These are phyloP conservation scores for Panicum hallii DNA, from an alignment of 202 grass and related monocot species.

Conservation along the genomic window DNA sequence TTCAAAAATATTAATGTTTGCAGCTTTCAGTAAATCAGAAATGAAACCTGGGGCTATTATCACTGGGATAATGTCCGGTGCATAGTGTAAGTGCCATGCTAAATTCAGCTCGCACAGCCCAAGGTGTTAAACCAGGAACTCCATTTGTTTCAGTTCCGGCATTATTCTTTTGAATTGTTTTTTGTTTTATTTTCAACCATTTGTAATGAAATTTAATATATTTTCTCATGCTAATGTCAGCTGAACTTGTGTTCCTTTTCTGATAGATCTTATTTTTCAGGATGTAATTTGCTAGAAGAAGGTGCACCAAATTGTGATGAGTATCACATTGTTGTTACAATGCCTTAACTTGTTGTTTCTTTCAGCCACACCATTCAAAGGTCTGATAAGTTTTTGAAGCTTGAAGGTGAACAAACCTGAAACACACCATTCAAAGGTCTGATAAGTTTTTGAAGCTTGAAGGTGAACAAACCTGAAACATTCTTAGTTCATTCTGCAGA, in stretches of 20 bases:
- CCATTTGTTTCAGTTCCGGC: background rate
- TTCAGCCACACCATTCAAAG: background rate
- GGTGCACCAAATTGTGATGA: background rate
- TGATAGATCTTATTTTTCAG: constrained; percentile 5
- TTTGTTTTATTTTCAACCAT: constrained; percentile 14
- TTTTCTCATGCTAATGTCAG: constrained; percentile 24
- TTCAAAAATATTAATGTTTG: background rate
- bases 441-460: constrained; percentile 20
- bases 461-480: constrained; percentile 29
- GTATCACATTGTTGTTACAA: constrained; percentile 2
- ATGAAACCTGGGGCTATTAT: background rate
- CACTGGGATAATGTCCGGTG: background rate
- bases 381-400: constrained; percentile 14
- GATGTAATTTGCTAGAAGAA: constrained; percentile 24
- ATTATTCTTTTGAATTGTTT: background rate
- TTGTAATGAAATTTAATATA: background rate
- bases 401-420: constrained; percentile 26
- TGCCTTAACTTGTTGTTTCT: constrained; percentile 13
- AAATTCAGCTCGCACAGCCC: background rate
- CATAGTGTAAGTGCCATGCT: background rate
- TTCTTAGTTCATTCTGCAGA: constrained; percentile 21
- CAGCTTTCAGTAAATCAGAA: background rate
- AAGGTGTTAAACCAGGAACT: background rate
- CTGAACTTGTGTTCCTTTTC: background rate
- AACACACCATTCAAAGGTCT: constrained; percentile 5